Percentiles rank a stretch among this genome's conserved stretches.
These are phyloP conservation scores for Beauveria sp. DNA, from an alignment of 2,329 filamentous ascomycete genomes.

Conservation along the genomic window DNA sequence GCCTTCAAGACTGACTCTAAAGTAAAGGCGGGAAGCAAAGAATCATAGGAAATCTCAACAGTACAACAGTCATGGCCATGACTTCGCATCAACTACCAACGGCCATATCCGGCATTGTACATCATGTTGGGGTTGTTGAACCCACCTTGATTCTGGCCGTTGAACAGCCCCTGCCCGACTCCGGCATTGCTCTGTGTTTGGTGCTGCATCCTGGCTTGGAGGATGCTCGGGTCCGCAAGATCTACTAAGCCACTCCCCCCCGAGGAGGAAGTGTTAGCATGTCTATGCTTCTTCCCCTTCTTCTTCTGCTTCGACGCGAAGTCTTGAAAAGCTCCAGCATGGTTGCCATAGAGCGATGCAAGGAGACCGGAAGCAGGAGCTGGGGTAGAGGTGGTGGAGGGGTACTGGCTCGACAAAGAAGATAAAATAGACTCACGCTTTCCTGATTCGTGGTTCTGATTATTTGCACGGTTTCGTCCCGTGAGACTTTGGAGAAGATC, in stretches of 20 bases:
- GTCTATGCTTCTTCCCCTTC: conserved; percentile 99
- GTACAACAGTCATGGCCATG: conserved; percentile 13
- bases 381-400: conserved; percentile 72
- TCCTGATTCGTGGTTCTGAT: conserved; percentile 73
- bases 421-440: conserved; percentile 99
- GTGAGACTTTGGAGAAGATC: conserved; percentile 73
- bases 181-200: conserved; percentile 72
- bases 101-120: conserved; percentile 64
- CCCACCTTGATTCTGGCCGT: conserved; percentile 88
- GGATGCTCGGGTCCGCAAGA: conserved; percentile 99
- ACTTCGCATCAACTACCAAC: conserved; percentile 48
- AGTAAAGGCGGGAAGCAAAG: conserved; percentile 15
- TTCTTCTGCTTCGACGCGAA: conserved; percentile 97
- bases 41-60: conserved; percentile 18
- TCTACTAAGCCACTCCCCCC: conserved; percentile 98
- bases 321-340: conserved; percentile 82
- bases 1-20: conserved; percentile 18
- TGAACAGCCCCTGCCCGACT: conserved; percentile 84
- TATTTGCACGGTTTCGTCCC: conserved; percentile 59
- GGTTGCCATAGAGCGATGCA: conserved; percentile 83
- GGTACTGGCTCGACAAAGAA: conserved; percentile 83
- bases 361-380: conserved; percentile 86
- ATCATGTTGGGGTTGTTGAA: conserved; percentile 78
- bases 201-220: conserved; percentile 95
- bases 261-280: conserved; percentile 99